Conservation (phyloP, 164 flowering plant genomes). For the Echeveria elegans region DNA sequence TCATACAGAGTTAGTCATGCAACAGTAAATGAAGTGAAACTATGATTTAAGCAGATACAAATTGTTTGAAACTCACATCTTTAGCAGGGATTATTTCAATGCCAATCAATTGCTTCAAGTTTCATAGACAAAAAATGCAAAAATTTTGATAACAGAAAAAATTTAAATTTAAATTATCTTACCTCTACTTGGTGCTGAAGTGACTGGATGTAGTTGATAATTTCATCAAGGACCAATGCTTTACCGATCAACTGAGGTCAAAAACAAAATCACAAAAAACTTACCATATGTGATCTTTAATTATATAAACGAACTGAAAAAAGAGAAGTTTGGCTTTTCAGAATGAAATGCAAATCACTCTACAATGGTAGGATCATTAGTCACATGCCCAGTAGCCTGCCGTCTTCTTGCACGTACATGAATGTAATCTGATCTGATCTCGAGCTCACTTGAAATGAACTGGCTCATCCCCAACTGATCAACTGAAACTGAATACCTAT, state of each 20-base stretch:
- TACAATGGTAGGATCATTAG: neutral
- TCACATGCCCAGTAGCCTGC: conserved; percentile 72
- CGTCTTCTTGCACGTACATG: conserved; percentile 86
- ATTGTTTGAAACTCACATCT: conserved; percentile 34
- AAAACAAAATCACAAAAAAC: neutral
- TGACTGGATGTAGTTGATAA: conserved; percentile 79
- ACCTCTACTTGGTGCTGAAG: conserved; percentile 86
- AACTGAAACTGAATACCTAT: too few species aligned
- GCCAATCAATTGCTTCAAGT: conserved; percentile 56
- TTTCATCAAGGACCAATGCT: conserved; percentile 81
- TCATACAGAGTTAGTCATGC: neutral
- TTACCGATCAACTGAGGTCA: conserved; percentile 59
- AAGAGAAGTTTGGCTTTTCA: neutral
- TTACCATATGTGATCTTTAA: neutral
- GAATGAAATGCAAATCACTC: neutral
- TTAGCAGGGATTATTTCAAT: conserved; percentile 48
- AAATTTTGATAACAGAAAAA: neutral
- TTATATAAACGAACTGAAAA: neutral
- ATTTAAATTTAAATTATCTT: neutral
- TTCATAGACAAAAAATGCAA: conserved; percentile 69
- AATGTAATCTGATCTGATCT: conserved; percentile 67
- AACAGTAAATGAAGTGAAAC: neutral
- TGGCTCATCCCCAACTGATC: too few species aligned
- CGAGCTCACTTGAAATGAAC: too few species aligned
- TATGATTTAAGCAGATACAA: neutral